Evolutionary conservation across 2,329 filamentous ascomycete genomes (phyloP).

Genomic region (Septoria petroselini): DNA sequence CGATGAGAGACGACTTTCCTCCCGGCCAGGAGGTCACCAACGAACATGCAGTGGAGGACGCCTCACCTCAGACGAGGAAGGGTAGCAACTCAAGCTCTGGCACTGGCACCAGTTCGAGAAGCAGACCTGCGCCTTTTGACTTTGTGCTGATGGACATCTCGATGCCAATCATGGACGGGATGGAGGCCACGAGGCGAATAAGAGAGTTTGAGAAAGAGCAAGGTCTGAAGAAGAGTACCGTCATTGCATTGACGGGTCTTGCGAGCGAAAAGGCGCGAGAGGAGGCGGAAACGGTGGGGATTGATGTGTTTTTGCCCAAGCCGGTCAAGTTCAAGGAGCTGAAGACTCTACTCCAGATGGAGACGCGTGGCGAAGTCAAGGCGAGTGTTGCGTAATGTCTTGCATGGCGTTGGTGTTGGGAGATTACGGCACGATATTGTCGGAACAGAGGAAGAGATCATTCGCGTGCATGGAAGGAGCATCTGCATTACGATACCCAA

Average conservation of each 20-base stretch:
- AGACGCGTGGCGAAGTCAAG: slow-evolving; percentile 2
- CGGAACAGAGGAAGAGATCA: no score
- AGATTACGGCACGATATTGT: no score
- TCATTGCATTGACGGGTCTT: slow-evolving; percentile 34
- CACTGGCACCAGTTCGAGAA: slow-evolving; percentile 3
- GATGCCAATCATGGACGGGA: slow-evolving; percentile 41
- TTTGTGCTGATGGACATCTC: slow-evolving; percentile 50
- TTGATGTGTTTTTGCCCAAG: slow-evolving; percentile 37
- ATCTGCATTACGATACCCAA: no score
- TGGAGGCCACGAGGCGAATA: slow-evolving; percentile 33
- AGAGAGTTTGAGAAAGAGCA: slow-evolving; percentile 30
- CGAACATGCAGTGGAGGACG: background rate
- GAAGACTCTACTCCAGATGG: slow-evolving; percentile 22
- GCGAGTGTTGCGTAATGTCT: slow-evolving; percentile 3
- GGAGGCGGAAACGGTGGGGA: slow-evolving; percentile 30
- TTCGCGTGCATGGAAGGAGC: no score
- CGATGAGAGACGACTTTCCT: background rate
- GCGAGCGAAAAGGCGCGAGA: slow-evolving; percentile 30
- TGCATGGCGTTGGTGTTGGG: no score
- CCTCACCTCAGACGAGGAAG: background rate
- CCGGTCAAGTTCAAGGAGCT: slow-evolving; percentile 33
- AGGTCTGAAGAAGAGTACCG: slow-evolving; percentile 15
- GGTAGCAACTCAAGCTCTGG: slow-evolving; percentile 6
- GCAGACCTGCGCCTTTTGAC: slow-evolving; percentile 16
- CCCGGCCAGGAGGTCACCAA: background rate